A percentile compares a stretch with the other conserved stretches of the same genome.
Conservation (phyloP, 768 basidiomycete genomes). For the Tulasnella sp. region DNA sequence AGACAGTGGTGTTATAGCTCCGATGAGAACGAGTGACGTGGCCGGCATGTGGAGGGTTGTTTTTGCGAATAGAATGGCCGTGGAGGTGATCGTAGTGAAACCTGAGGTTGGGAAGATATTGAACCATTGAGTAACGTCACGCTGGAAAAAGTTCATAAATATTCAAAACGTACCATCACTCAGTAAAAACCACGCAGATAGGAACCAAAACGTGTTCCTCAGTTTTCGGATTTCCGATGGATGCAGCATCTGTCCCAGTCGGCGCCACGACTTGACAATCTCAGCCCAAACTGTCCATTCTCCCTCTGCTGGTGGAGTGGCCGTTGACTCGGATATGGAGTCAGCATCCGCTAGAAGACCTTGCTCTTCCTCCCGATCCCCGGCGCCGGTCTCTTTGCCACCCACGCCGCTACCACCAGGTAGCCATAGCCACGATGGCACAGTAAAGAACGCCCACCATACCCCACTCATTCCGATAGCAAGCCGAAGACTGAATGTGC, state of each 20-base stretch:
- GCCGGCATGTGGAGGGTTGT: slow-evolving; percentile 76
- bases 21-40: slow-evolving; percentile 69
- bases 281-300: slow-evolving; percentile 46
- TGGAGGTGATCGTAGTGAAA: slow-evolving; percentile 87
- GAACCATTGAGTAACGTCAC: not conserved
- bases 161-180: slow-evolving; percentile 59
- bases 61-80: slow-evolving; percentile 87
- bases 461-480: slow-evolving; percentile 78
- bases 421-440: slow-evolving; percentile 71
- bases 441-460: slow-evolving; percentile 80
- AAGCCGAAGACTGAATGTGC: slow-evolving; percentile 68
- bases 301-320: not conserved
- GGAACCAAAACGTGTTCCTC: slow-evolving; percentile 78
- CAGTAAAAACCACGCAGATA: slow-evolving; percentile 90
- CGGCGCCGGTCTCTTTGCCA: slow-evolving; percentile 4
- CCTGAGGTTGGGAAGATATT: slow-evolving; percentile 37
- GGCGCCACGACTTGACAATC: slow-evolving; percentile 62
- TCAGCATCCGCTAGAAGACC: slow-evolving; percentile 14
- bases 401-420: slow-evolving; percentile 36
- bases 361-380: slow-evolving; percentile 19
- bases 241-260: slow-evolving; percentile 65
- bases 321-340: slow-evolving; percentile 7
- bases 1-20: slow-evolving; percentile 62
- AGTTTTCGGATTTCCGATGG: slow-evolving; percentile 66
- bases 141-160: not conserved